Evolutionary conservation across 2,329 filamentous ascomycete genomes (phyloP).

Genomic region (Tympanopsis confertula): DNA sequence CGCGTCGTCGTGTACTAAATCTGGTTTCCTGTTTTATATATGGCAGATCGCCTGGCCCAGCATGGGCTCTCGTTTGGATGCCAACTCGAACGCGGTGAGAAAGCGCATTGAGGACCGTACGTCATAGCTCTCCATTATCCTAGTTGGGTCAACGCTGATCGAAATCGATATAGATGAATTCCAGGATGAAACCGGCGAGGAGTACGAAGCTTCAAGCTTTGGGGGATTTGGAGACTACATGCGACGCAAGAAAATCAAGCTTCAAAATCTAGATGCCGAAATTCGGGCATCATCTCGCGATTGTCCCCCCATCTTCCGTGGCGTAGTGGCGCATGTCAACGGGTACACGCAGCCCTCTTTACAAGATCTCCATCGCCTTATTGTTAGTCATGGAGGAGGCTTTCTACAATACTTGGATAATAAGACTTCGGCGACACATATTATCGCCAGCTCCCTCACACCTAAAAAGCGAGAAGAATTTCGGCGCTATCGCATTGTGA

Average conservation of each 20-base stretch:
- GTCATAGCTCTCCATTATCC: no score
- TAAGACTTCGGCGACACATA: constrained; percentile 91
- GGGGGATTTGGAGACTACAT: constrained; percentile 89
- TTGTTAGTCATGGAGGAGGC: constrained; percentile 86
- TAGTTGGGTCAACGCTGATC: no score
- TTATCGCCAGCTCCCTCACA: constrained; percentile 80
- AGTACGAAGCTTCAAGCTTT: constrained; percentile 79
- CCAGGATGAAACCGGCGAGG: constrained; percentile 72
- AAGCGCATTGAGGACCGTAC: background rate
- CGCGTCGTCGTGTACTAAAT: no score
- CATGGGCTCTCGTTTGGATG: background rate
- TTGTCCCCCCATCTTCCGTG: constrained; percentile 78
- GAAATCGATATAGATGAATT: constrained; percentile 62
- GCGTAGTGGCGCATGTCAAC: constrained; percentile 81
- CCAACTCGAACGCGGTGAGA: background rate
- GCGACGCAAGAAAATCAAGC: constrained; percentile 87
- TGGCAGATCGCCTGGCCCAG: background rate
- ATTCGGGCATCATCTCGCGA: constrained; percentile 53
- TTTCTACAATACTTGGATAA: constrained; percentile 91
- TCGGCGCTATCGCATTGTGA: constrained; percentile 77
- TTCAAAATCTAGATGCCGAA: constrained; percentile 85
- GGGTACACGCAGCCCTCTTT: constrained; percentile 92
- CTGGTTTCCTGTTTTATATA: no score
- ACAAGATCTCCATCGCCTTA: constrained; percentile 73
- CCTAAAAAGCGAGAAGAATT: constrained; percentile 91